These are phyloP conservation scores for Austroboletus niveus DNA, from an alignment of 1,284 basidiomycete genomes.

Conservation along the genomic window DNA sequence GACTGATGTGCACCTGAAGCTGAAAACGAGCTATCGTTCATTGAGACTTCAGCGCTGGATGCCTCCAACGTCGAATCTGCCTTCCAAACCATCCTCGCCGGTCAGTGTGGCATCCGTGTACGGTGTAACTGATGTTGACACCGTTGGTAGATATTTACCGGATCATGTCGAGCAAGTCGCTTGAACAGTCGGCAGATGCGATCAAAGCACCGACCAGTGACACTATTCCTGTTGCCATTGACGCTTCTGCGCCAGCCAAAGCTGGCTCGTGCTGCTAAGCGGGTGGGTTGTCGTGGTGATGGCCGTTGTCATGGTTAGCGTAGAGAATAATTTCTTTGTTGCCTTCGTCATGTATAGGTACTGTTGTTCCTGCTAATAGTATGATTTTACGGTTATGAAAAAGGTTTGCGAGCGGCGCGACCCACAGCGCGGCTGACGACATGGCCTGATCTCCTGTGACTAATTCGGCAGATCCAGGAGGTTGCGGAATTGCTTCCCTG, in stretches of 20 bases:
- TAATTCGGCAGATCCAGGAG: slow-evolving; percentile 80
- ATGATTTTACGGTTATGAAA: slow-evolving; percentile 27
- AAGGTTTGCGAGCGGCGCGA: slow-evolving; percentile 78
- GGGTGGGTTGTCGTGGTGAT: slow-evolving; percentile 5
- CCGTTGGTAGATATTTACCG: slow-evolving; percentile 81
- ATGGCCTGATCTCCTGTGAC: slow-evolving; percentile 82
- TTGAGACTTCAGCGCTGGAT: slow-evolving; percentile 99
- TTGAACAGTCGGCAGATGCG: slow-evolving; percentile 76
- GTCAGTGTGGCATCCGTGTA: slow-evolving; percentile 43
- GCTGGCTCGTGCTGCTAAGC: slow-evolving; percentile 44
- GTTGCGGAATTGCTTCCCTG: slow-evolving; percentile 90
- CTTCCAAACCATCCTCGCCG: slow-evolving; percentile 96
- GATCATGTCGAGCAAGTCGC: slow-evolving; percentile 86
- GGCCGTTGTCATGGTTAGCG: slow-evolving; percentile 6
- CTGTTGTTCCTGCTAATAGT: slow-evolving; percentile 23
- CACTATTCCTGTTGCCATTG: slow-evolving; percentile 72
- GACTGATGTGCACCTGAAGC: slow-evolving; percentile 32
- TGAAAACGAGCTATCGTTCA: slow-evolving; percentile 88
- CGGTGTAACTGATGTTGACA: slow-evolving; percentile 4
- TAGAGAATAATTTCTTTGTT: slow-evolving; percentile 5
- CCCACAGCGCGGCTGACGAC: slow-evolving; percentile 77
- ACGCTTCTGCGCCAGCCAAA: slow-evolving; percentile 36
- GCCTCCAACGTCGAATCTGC: slow-evolving; percentile 96
- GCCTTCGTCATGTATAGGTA: slow-evolving; percentile 21
- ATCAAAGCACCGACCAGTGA: slow-evolving; percentile 71